Evolutionary conservation across 139 green algal genomes (phyloP).

Genomic region (Tetraselmis chui): DNA sequence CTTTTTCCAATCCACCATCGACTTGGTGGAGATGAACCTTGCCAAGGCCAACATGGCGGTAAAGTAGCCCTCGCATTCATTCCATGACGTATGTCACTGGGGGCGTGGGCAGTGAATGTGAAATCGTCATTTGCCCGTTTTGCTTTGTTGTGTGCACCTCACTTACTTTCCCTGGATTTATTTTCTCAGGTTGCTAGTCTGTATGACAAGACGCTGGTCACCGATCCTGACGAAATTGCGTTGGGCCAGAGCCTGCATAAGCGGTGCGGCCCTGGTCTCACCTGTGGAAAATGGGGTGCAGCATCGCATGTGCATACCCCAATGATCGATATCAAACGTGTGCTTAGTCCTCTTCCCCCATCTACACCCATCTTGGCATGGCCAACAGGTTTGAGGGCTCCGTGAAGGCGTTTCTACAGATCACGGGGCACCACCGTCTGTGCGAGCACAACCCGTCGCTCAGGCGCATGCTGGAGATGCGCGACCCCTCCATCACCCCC

Average conservation of each 20-base stretch:
- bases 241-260: too few species aligned
- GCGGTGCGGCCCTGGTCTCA: too few species aligned
- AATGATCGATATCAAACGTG: background rate
- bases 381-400: too few species aligned
- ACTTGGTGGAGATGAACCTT: slow-evolving; percentile 98
- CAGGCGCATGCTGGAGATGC: slow-evolving; percentile 74
- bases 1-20: slow-evolving; percentile 94
- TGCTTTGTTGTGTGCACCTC: slow-evolving; percentile 35
- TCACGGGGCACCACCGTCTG: slow-evolving; percentile 68
- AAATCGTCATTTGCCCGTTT: slow-evolving; percentile 38
- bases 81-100: slow-evolving; percentile 42
- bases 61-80: slow-evolving; percentile 50
- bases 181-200: background rate
- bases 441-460: slow-evolving; percentile 65
- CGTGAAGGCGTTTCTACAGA: slow-evolving; percentile 21
- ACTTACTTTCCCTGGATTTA: background rate
- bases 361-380: too few species aligned
- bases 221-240: background rate
- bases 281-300: too few species aligned
- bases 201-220: background rate
- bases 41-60: slow-evolving; percentile 85
- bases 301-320: background rate
- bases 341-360: background rate
- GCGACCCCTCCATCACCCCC: slow-evolving; percentile 82
- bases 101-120: slow-evolving; percentile 53